These are phyloP conservation scores for Pittosporum tobira DNA, from an alignment of 129 eudicot genomes.

Conservation along the genomic window DNA sequence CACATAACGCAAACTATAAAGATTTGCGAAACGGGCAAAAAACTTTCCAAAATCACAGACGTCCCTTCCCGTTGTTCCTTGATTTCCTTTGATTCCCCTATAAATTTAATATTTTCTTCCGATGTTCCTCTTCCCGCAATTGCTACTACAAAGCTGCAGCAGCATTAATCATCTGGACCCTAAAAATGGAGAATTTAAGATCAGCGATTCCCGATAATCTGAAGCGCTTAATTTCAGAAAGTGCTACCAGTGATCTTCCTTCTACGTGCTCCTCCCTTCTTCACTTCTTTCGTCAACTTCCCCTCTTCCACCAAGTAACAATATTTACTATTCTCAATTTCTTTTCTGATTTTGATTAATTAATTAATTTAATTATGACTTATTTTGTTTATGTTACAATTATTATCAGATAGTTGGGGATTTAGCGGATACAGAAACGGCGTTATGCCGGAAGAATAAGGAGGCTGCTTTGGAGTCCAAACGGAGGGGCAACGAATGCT, in stretches of 20 bases:
- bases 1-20: too few species aligned
- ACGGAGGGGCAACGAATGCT: slow-evolving; percentile 63
- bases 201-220: slow-evolving; percentile 45
- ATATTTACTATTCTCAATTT: neutral
- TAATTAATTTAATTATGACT: neutral
- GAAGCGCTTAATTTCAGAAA: slow-evolving; percentile 34
- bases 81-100: too few species aligned
- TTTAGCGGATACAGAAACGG: slow-evolving; percentile 44
- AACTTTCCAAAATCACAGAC: too few species aligned
- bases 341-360: neutral
- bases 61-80: too few species aligned
- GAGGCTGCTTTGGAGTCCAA: slow-evolving; percentile 61
- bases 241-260: slow-evolving; percentile 29
- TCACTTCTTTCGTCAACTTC: slow-evolving; percentile 45
- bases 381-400: neutral
- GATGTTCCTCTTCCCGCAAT: too few species aligned
- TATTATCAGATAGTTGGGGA: slow-evolving; percentile 44
- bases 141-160: too few species aligned
- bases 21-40: too few species aligned
- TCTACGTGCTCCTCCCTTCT: slow-evolving; percentile 55
- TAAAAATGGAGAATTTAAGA: slow-evolving; percentile 86
- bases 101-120: too few species aligned
- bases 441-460: slow-evolving; percentile 54
- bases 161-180: too few species aligned
- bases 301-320: slow-evolving; percentile 71